phyloP scores from a whole-genome alignment of 1,139 yeast species.

The Pichia sp. region DNA sequence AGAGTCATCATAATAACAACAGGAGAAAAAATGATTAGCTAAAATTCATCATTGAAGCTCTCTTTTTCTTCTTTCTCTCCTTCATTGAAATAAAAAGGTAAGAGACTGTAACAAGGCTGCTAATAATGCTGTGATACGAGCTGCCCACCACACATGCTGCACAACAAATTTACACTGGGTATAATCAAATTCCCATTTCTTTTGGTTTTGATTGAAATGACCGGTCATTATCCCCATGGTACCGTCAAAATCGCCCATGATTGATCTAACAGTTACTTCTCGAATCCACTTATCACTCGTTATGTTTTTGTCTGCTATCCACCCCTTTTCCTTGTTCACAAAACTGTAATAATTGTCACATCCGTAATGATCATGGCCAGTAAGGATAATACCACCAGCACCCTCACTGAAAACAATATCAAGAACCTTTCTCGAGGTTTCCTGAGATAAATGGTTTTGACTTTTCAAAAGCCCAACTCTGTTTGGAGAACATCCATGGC shows the following conservation, averaged over 20 bases:
- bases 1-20: too few species aligned
- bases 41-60: too few species aligned
- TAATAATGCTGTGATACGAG: slow-evolving; percentile 54
- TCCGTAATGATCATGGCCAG: slow-evolving; percentile 97
- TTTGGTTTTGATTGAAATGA: slow-evolving; percentile 38
- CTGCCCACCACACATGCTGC: slow-evolving; percentile 97
- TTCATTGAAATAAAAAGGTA: slow-evolving; percentile 10
- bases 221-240: slow-evolving; percentile 84
- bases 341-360: slow-evolving; percentile 66
- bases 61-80: too few species aligned
- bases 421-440: slow-evolving; percentile 62
- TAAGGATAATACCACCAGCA: slow-evolving; percentile 71
- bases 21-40: too few species aligned
- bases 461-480: slow-evolving; percentile 68
- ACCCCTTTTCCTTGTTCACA: slow-evolving; percentile 36
- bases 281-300: slow-evolving; percentile 42
- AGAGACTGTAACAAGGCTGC: slow-evolving; percentile 41
- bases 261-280: slow-evolving; percentile 82
- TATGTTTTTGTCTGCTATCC: slow-evolving; percentile 53
- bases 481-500: slow-evolving; percentile 49
- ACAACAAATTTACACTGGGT: slow-evolving; percentile 72
- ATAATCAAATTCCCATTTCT: slow-evolving; percentile 63
- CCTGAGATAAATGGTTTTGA: slow-evolving; percentile 78
- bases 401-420: slow-evolving; percentile 56
- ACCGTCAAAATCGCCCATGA: slow-evolving; percentile 96